Percentiles rank a stretch among this genome's conserved stretches.
These are phyloP conservation scores for Cytospora chrysosperma DNA, from an alignment of 2,329 filamentous ascomycete genomes.

Conservation along the genomic window DNA sequence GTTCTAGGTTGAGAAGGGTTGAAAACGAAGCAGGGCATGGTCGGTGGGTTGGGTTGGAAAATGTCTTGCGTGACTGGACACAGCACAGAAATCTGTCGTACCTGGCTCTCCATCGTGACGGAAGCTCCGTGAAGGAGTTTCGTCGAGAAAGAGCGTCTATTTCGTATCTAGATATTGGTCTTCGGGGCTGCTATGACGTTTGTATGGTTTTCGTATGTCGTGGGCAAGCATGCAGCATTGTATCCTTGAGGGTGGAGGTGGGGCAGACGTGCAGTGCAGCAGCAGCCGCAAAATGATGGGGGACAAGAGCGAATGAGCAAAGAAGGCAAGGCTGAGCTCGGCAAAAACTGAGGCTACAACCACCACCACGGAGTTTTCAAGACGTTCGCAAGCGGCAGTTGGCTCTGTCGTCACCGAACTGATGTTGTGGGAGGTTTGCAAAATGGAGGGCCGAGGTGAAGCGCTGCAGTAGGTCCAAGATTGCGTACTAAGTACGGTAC, in stretches of 20 bases:
- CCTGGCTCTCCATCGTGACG: constrained; percentile 34
- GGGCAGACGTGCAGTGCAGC: constrained; percentile 14
- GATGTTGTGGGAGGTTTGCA: background rate
- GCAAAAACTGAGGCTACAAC: background rate
- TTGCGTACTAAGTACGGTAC: background rate
- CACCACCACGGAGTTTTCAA: background rate
- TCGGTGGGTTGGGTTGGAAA: constrained; percentile 18
- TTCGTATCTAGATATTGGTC: background rate
- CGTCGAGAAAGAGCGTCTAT: constrained; percentile 10
- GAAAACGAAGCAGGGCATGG: background rate
- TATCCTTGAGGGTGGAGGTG: constrained; percentile 22
- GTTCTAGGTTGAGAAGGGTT: background rate
- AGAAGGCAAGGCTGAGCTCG: constrained; percentile 4
- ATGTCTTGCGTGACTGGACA: constrained; percentile 21
- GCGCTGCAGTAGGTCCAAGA: no score
- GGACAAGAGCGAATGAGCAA: constrained; percentile 8
- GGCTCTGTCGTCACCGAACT: background rate
- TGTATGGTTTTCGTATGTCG: constrained; percentile 26
- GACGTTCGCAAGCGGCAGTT: background rate
- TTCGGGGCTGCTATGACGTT: constrained; percentile 31
- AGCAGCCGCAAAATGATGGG: constrained; percentile 22
- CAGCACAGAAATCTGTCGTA: constrained; percentile 24
- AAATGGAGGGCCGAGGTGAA: background rate
- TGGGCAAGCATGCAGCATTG: constrained; percentile 26
- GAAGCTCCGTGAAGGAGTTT: constrained; percentile 25